Base-by-base conservation (phyloP, 1,139 yeast genomes). In the Trichomonascaceae sp. region DNA sequence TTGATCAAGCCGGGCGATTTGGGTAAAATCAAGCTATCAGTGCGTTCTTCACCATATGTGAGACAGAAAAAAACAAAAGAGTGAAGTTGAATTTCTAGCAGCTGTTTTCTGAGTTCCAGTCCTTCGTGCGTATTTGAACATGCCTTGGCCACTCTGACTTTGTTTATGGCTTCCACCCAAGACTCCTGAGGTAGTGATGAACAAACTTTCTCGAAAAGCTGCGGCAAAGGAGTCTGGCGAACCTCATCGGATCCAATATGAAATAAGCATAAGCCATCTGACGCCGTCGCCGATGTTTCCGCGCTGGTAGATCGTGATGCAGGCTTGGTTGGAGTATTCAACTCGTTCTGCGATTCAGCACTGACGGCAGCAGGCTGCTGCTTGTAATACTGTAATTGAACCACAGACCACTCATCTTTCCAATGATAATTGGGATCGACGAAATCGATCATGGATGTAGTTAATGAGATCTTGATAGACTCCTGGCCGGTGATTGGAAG, bases 1-100 rank as follows among this genome's bases (percentile, higher is more conserved):
- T 82, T 82, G 64, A 90, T 77, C 10, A 89, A 75, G 60, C 85
- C 82, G 7, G 96, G 95, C 61, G 87, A 91, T 1, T 83, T 75
- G 58, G 86, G 90, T 62, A 88, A 82, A 19, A 90, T 74, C 54
- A 82, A 76, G 10, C 87, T 77, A 3, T 86, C 81, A 20, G 87
- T 79, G 45, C 71, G 75, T 27, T 72, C 71, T 24, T 78, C 77
- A 9, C 69, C 65, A 52, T 70, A 72, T 45, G 79, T 78, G 45
- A 83, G 80, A 52, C 82, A 80, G 52, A 81, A 73, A 60, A 83
- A 79, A 0, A 88, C 87, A 45, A 86, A 74, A 0, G 96, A 83
- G 53, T 80, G 73, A 61, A 87, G 80, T 67, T 87, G 89, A 55
- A 83, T 76, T 44, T 79, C 78, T 12, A 86, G 76, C 41, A 91